Evolutionary conservation across 2,329 filamentous ascomycete genomes (phyloP), one percentile per base, ranked within the genome.

Genomic region (Fusarium sp.): DNA sequence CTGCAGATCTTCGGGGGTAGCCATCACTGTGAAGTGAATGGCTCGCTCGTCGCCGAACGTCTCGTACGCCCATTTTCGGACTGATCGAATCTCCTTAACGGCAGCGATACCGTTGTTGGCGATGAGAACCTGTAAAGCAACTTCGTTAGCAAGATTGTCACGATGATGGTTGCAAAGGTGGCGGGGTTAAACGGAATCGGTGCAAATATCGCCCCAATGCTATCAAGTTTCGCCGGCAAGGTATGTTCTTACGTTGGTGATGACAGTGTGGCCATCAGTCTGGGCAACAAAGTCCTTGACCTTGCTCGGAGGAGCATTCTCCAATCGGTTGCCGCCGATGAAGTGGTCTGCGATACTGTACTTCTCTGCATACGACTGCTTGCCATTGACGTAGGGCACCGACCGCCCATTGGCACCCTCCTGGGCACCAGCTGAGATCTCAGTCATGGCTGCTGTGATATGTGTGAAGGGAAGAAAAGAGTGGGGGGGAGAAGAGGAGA

Each of bases 31-130:
- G 84, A 99, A 99, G 79, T 98, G 94, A 78, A 99, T 97, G 75
- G 95, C 96, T 77, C 92, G 89, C 86, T 99, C 96, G 83, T 99
- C 94, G 83, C 96, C 95, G 79, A 99, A 99, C 9, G 93, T 97
- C 84, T 99, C 96, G 89, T 99, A 99, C 65, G 96, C 96, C 96
- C 96, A 99, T 94, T 98, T 99, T 81, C 96, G 92, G 78, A 99
- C 95, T 62, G 95, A 98, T 81, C 96, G 90, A 79, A 99, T 99
- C 83, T 99, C 96, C 83, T 99, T 99, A 81, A 99, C 96, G 78
- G 96, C 96, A 51, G 96, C 96, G 81, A 99, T 99, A 87, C 96
- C 96, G 84, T 99, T 99, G 86, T 99, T 99, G 79, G 96, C 96
- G 82, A 99, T 99, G 70, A 99, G 87, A 55, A 98, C 94, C 95